Percentiles rank a stretch among this genome's conserved stretches.
Conservation (phyloP, 371 early-diverging fungal genomes). For the Lichtheimia ramosa region DNA sequence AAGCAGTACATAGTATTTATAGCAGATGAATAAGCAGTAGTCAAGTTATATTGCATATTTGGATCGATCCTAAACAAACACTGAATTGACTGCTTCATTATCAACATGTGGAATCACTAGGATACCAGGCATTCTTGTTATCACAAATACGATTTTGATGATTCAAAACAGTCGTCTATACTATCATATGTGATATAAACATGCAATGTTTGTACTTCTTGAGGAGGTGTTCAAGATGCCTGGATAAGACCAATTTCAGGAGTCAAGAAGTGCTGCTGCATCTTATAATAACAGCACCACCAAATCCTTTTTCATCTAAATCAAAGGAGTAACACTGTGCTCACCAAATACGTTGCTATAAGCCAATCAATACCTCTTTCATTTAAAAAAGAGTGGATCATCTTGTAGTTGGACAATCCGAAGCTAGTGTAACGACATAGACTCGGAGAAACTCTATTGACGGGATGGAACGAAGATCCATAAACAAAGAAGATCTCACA, state of each 20-base stretch:
- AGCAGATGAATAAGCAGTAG: too few relatives aligned
- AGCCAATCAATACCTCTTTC: slow-evolving; percentile 65
- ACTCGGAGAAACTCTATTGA: slow-evolving; percentile 51
- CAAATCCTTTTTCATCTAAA: slow-evolving; percentile 15
- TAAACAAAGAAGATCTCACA: not conserved
- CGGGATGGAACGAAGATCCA: not conserved
- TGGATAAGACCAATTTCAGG: slow-evolving; percentile 43
- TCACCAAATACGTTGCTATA: slow-evolving; percentile 48
- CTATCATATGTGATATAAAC: not conserved
- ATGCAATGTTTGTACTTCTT: slow-evolving; percentile 20
- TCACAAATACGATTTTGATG: too few relatives aligned
- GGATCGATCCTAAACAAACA: too few relatives aligned
- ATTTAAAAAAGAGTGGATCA: slow-evolving; percentile 56
- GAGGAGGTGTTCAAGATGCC: slow-evolving; percentile 36
- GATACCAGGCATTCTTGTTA: too few relatives aligned
- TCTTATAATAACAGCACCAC: slow-evolving; percentile 28
- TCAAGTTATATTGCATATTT: too few relatives aligned
- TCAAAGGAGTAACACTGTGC: slow-evolving; percentile 14
- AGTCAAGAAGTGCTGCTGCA: slow-evolving; percentile 36
- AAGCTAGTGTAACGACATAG: slow-evolving; percentile 57
- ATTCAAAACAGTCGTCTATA: too few relatives aligned
- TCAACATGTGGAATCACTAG: too few relatives aligned
- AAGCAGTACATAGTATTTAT: too few relatives aligned
- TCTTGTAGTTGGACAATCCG: slow-evolving; percentile 54
- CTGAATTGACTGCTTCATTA: too few relatives aligned